Base-by-base conservation (phyloP, 257 asterid genomes). In the Plantago elongata region DNA sequence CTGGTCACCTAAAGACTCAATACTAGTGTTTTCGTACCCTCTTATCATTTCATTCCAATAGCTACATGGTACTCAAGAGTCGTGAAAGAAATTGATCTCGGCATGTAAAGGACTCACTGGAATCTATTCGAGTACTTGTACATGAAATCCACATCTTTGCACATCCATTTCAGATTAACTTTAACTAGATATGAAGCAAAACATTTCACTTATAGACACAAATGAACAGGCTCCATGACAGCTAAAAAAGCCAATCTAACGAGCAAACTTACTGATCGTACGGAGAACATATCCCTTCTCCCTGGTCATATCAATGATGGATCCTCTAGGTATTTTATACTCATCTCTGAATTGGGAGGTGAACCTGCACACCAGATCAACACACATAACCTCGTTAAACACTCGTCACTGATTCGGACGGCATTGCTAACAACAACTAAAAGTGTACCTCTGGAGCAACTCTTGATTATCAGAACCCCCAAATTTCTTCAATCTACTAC, bases 301-400 rank as follows among this genome's bases (percentile, higher is more conserved):
- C 74, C 83, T 76, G 7, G 90, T 76, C 66, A 91, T 70, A 51
- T 88, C 92, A 55, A 88, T 86, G 74, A 84, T 76, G 65, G 97
- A 83, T 58, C 95, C 95, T 38, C 79, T 79, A n/a, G 95, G 98
- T 70, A 91, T 68, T 65, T 84, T 88, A 59, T 81, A 82, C 34
- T 91, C 95, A 59, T 88, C 98, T 65, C 70, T 88, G 83, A 88
- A 91, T 75, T 72, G 95, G 64, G 97, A 77, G 30, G 95, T 83
- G 73, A 88, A 91, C 78, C 97, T 88, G 86, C 50, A 67, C 54
- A 55, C 10, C 27, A 51, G 45, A 72, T 45, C 1, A 56, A 51
- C 60, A 43, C n/a, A 57, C 14, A 16, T 17, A 40, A 17, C 8
- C 57, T 9, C 13, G 57, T 11, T 51, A 51, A 17, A 51, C 5